A percentile compares a stretch with the other conserved stretches of the same genome.
Evolutionary conservation across 1,284 basidiomycete species (phyloP).

Genomic region (Papiliotrema fonsecae): DNA sequence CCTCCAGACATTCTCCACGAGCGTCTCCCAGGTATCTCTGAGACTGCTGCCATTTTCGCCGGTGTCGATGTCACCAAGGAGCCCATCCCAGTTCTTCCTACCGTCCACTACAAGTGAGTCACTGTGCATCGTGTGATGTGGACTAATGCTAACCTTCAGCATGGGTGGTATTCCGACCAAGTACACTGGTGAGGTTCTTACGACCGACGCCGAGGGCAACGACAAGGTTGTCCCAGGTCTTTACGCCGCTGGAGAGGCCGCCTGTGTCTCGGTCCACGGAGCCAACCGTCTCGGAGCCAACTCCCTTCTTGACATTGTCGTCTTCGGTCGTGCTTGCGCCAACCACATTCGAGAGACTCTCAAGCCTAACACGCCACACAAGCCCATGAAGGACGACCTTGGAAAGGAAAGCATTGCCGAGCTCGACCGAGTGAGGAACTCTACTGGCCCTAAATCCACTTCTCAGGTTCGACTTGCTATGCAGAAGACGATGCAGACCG

Average conservation of each 20-base stretch:
- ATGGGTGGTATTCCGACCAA: slow-evolving; percentile 99
- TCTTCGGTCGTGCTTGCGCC: slow-evolving; percentile 97
- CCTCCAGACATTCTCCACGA: slow-evolving; percentile 95
- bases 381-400: slow-evolving; percentile 78
- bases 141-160: slow-evolving; percentile 48
- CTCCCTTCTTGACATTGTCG: slow-evolving; percentile 97
- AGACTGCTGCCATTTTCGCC: slow-evolving; percentile 98
- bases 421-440: slow-evolving; percentile 81
- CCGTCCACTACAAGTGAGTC: slow-evolving; percentile 89
- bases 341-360: slow-evolving; percentile 94
- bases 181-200: slow-evolving; percentile 96
- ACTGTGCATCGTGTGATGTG: not conserved
- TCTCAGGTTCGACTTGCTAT: slow-evolving; percentile 88
- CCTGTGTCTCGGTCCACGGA: slow-evolving; percentile 98
- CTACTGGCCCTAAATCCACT: slow-evolving; percentile 78
- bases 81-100: slow-evolving; percentile 93
- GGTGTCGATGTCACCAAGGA: slow-evolving; percentile 99
- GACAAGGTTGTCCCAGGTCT: slow-evolving; percentile 95
- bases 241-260: slow-evolving; percentile 98
- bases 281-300: slow-evolving; percentile 99
- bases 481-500: slow-evolving; percentile 98
- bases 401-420: slow-evolving; percentile 82
- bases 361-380: slow-evolving; percentile 86
- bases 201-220: slow-evolving; percentile 75
- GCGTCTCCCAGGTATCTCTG: slow-evolving; percentile 97